Evolutionary conservation across 257 asterid genomes (phyloP), one percentile per base, ranked within the genome.

Genomic region (Nemophila menziesii): DNA sequence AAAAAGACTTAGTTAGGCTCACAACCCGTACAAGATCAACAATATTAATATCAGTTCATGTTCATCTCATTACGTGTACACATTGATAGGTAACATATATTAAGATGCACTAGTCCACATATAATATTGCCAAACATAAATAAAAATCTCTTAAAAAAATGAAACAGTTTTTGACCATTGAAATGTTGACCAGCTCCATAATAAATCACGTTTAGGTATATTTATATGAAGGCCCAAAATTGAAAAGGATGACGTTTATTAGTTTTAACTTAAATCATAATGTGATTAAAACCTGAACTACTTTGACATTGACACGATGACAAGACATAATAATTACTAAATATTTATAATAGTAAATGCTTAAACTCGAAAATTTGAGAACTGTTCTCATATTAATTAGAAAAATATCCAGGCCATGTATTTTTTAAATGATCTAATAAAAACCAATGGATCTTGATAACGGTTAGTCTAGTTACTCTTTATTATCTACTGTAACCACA

Each of bases 1-100:
- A 52, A 17, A 7, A 15, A 52, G 51, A 44, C 54, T 19, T 26
- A 48, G 58, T n/a, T n/a, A n/a, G 61, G 43, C 54, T 48, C 36
- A 29, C 18, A 21, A 4, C 64, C 76, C 83, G 83, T 70, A 70
- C 79, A 48, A 44, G 48, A 56, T 44, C 39, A 9, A 41, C 52
- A 17, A 38, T 44, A 26, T 44, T 39, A n/a, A 8, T 49, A 60
- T 33, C 26, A 48, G 50, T 39, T 55, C 39, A 17, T 38, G 33
- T 26, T 46, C 43, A 4, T 43, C 24, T 13, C 33, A 26, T 26
- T 39, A 44, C 43, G 15, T 45, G 20, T 8, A 4, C 20, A 43
- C 5, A 17, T 9, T 44, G 1, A 22, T 17, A 12, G n/a, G n/a
- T n/a, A n/a, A n/a, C n/a, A n/a, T n/a, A 13, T 15, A 44, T 9